Evolutionary conservation across 2,329 filamentous ascomycete species (phyloP).

Genomic region (Colletotrichum cuscutae): DNA sequence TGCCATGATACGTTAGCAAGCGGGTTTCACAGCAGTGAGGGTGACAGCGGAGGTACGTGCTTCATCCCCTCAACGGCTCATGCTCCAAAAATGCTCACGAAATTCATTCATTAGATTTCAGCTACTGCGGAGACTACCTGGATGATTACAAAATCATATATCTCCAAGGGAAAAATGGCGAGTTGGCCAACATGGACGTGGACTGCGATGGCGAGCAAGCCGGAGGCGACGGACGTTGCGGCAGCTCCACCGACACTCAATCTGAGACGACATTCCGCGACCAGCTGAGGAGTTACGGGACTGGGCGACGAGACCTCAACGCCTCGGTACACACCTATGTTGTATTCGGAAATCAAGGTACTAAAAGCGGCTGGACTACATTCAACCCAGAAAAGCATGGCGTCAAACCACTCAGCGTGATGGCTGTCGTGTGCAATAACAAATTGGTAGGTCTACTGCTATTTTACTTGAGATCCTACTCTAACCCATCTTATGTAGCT

Average conservation of each 20-base stretch:
- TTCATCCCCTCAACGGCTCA: not conserved
- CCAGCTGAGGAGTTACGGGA: constrained; percentile 48
- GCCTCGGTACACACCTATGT: constrained; percentile 58
- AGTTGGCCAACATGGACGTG: constrained; percentile 66
- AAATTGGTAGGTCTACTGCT: constrained; percentile 45
- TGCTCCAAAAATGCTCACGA: no score
- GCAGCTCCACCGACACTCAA: constrained; percentile 55
- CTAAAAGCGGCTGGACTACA: constrained; percentile 39
- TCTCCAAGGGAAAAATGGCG: constrained; percentile 53
- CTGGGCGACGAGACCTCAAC: constrained; percentile 51
- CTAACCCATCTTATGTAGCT: constrained; percentile 44
- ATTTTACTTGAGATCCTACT: not conserved
- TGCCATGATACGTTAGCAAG: constrained; percentile 51
- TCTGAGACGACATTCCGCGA: constrained; percentile 58
- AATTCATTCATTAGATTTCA: constrained; percentile 40
- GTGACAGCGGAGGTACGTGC: constrained; percentile 47
- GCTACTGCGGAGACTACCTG: constrained; percentile 60
- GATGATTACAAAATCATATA: constrained; percentile 56
- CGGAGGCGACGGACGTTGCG: constrained; percentile 57
- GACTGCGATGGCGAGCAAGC: constrained; percentile 65
- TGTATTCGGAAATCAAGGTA: constrained; percentile 57
- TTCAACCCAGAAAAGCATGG: constrained; percentile 50
- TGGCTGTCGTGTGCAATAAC: constrained; percentile 60
- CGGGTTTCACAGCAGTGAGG: constrained; percentile 52
- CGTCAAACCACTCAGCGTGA: constrained; percentile 57